These are phyloP conservation scores for Favolaschia claudopus DNA, from an alignment of 768 basidiomycete genomes.

Conservation along the genomic window DNA sequence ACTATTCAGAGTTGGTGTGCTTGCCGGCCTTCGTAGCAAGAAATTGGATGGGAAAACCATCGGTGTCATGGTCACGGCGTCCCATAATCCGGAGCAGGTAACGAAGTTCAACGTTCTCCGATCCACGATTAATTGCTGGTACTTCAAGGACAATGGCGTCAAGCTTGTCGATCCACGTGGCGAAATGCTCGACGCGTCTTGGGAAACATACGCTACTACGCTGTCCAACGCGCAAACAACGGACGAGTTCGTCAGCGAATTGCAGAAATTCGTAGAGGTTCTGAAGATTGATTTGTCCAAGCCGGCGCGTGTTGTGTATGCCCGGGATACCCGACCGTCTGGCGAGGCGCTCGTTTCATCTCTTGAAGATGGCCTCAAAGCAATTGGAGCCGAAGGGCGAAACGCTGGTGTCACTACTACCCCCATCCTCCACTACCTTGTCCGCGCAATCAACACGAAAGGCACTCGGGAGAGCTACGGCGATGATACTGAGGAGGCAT, in stretches of 20 bases:
- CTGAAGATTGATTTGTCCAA: slow-evolving; percentile 80
- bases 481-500: slow-evolving; percentile 81
- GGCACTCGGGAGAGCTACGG: slow-evolving; percentile 82
- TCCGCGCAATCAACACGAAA: slow-evolving; percentile 87
- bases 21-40: slow-evolving; percentile 92
- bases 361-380: slow-evolving; percentile 83
- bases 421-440: slow-evolving; percentile 94
- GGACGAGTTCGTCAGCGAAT: slow-evolving; percentile 70
- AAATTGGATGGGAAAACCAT: slow-evolving; percentile 90
- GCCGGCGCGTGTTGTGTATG: slow-evolving; percentile 88
- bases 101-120: slow-evolving; percentile 32
- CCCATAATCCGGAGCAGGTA: slow-evolving; percentile 98
- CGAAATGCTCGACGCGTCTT: slow-evolving; percentile 94
- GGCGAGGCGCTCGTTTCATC: slow-evolving; percentile 79
- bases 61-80: slow-evolving; percentile 99
- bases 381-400: slow-evolving; percentile 70
- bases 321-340: slow-evolving; percentile 91
- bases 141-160: slow-evolving; percentile 92
- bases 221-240: slow-evolving; percentile 86
- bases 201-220: slow-evolving; percentile 89
- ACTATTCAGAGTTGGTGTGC: slow-evolving; percentile 91
- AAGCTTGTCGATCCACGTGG: slow-evolving; percentile 97
- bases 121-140: slow-evolving; percentile 12
- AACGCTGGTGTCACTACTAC: slow-evolving; percentile 91
- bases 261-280: slow-evolving; percentile 67